Base-by-base conservation (phyloP, 2,329 filamentous ascomycete species). In the Alternaria angustiovoidea region DNA sequence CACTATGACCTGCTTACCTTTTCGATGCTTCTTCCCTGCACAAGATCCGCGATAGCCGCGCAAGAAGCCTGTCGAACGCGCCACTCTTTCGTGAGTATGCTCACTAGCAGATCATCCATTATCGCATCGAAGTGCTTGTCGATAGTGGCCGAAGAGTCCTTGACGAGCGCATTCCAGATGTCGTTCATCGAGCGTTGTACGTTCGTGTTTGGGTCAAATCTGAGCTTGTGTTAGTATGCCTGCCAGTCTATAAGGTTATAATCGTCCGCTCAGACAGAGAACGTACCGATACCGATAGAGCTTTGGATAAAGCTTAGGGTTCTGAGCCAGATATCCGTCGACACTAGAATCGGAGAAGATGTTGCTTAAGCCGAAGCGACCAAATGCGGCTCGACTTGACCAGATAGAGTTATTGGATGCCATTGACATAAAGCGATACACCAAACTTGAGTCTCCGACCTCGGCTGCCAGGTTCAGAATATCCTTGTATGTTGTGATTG, bases 401-500 rank as follows among this genome's bases (percentile, higher is more conserved):
- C 95, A 99, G 16, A 96, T 96, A 0, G 94, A 93, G 48, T 96
- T 96, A 72, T 97, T 97, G 2, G 93, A 93, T 3, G 95, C 95
- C 67, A 99, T 85, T 0, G 94, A 94, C 95, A 99, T 99, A 81
- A 99, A 98, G 62, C 94, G 93, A 82, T 99, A 99, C 1, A 98
- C 92, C n/a, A 99, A 83, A 68, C 91, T 94, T 59, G 95, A 94
- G 72, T 99, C 94, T 11, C 95, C 95, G 34, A 97, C 94, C 80
- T 99, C 95, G 43, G 94, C 92, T n/a, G 95, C 95, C 48, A 99
- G 83, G 68, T 86, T 95, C 78, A 99, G 91, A 67, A 99, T 98
- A 73, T 99, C 95, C 75, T 96, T 97, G 82, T 99, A 99, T 0
- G 94, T 98, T 0, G 93, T 97, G 56, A 98, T 87, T 0, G 93